phyloP scores from a whole-genome alignment of 2,329 filamentous ascomycete species.

The Ceratocystis variospora region DNA sequence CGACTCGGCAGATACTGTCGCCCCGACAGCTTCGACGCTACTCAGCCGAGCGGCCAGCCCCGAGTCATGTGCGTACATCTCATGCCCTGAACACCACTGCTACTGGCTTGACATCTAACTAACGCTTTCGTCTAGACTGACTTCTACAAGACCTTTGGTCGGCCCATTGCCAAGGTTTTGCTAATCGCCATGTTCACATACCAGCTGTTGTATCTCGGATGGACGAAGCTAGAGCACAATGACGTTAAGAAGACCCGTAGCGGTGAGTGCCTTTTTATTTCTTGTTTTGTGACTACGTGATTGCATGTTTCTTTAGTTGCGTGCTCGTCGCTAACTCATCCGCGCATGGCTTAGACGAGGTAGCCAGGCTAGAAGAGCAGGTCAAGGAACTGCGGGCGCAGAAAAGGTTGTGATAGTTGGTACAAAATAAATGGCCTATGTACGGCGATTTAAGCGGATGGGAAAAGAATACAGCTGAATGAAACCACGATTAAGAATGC shows the following conservation, averaged over 20 bases:
- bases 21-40: not conserved
- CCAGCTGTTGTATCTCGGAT: slow-evolving; percentile 60
- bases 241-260: slow-evolving; percentile 34
- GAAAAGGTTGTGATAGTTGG: slow-evolving; percentile 5
- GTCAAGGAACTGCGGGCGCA: slow-evolving; percentile 11
- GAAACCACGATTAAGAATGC: too few species aligned
- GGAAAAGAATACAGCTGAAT: too few species aligned
- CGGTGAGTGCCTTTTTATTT: slow-evolving; percentile 2
- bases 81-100: not conserved
- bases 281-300: not conserved
- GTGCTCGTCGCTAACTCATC: not conserved
- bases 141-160: slow-evolving; percentile 63
- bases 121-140: slow-evolving; percentile 31
- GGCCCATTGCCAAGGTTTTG: slow-evolving; percentile 60
- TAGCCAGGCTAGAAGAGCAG: slow-evolving; percentile 6
- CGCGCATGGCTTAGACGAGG: not conserved
- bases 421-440: too few species aligned
- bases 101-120: not conserved
- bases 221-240: slow-evolving; percentile 59
- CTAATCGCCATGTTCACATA: slow-evolving; percentile 65
- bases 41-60: slow-evolving; percentile 14
- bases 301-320: not conserved
- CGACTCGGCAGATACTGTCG: not conserved
- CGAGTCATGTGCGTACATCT: slow-evolving; percentile 13
- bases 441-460: too few species aligned